Conservation (phyloP, 345 rosid species). For the Isatis tinctoria region DNA sequence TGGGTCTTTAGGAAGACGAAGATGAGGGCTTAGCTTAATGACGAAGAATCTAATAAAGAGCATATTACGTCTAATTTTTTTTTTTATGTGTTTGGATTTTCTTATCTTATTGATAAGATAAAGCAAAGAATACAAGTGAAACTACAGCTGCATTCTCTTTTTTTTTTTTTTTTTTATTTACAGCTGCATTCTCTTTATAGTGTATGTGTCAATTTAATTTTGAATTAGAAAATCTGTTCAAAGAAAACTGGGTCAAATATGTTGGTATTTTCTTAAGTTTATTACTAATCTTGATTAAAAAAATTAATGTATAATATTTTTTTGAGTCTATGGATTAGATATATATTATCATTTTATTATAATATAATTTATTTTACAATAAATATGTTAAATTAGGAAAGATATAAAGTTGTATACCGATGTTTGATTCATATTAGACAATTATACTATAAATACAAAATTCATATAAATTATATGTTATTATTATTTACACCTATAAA, state of each 20-base stretch:
- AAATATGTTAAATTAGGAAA: not conserved
- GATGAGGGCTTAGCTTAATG: conserved; percentile 68
- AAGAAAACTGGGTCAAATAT: not conserved
- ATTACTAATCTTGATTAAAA: not conserved
- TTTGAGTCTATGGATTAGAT: not conserved
- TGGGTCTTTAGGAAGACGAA: conserved; percentile 20
- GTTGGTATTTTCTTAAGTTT: not conserved
- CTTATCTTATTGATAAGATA: conserved; percentile 17
- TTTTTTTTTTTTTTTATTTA: no score
- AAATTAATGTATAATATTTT: not conserved
- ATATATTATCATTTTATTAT: not conserved
- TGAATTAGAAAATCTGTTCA: not conserved
- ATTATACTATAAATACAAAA: no score
- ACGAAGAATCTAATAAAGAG: conserved; percentile 60
- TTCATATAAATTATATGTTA: no score
- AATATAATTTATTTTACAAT: not conserved
- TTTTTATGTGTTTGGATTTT: conserved; percentile 13
- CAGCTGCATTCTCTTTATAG: conserved; percentile 24
- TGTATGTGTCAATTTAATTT: not conserved
- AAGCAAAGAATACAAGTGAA: conserved; percentile 31
- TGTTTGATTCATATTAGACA: not conserved
- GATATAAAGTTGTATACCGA: not conserved
- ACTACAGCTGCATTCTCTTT: conserved; percentile 28
- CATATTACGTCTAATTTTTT: conserved; percentile 1
- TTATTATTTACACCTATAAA: no score